Conservation (phyloP, 805 yeast genomes). For the Yamadazyma paraphyllophila region DNA sequence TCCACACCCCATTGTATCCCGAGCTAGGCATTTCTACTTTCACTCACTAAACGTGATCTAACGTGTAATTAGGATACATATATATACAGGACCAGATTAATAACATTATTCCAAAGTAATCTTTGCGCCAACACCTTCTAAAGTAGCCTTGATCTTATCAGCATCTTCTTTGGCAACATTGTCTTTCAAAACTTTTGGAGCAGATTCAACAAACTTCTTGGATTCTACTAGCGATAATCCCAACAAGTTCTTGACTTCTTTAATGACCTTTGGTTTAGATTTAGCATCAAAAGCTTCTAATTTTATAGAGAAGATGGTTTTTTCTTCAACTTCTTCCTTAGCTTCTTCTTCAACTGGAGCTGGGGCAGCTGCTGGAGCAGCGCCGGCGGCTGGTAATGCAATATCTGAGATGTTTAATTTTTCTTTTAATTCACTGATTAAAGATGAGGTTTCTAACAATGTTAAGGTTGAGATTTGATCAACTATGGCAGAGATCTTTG, state of each 20-base stretch:
- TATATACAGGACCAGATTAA: constrained; percentile 14
- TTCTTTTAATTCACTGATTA: constrained; percentile 75
- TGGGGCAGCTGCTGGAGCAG: constrained; percentile 55
- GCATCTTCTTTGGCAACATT: constrained; percentile 97
- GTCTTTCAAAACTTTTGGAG: constrained; percentile 95
- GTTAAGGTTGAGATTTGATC: constrained; percentile 88
- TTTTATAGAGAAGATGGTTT: constrained; percentile 88
- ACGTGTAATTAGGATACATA: constrained; percentile 6
- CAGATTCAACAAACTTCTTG: constrained; percentile 95
- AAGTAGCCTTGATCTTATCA: constrained; percentile 87
- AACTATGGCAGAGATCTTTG: constrained; percentile 84
- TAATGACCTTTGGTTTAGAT: constrained; percentile 94
- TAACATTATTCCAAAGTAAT: constrained; percentile 68
- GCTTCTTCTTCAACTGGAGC: constrained; percentile 71
- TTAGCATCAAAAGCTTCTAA: constrained; percentile 93
- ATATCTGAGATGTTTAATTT: constrained; percentile 93
- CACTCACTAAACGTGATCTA: constrained; percentile 1
- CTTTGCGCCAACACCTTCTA: constrained; percentile 96
- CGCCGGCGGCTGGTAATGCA: constrained; percentile 71
- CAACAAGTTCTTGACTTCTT: constrained; percentile 89
- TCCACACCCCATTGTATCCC: too few species aligned
- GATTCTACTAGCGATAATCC: constrained; percentile 95
- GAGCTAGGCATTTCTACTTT: neutral
- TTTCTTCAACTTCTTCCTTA: constrained; percentile 81
- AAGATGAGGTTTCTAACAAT: constrained; percentile 87